Base-by-base conservation (phyloP, 2,329 filamentous ascomycete species). In the Colletotrichum plurivorum region DNA sequence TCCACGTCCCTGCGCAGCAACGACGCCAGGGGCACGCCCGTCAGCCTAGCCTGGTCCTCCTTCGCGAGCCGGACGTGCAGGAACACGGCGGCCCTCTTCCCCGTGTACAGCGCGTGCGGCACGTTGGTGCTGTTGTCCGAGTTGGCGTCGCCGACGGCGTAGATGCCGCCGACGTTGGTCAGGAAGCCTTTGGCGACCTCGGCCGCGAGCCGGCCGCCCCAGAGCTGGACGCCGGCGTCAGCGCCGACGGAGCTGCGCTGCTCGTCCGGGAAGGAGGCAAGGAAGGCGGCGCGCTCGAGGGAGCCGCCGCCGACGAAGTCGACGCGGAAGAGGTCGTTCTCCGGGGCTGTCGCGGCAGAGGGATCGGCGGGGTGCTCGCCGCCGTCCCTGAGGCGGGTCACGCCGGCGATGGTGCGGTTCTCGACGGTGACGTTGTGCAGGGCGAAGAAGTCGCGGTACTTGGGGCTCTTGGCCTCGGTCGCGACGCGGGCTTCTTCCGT, bases 111-210 rank as follows among this genome's bases (percentile, higher is more conserved):
- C 0, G 89, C 89, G 70, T 90, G 88, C 0, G 88, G 88, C 0
- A 90, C 84, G 71, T 90, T 91, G 3, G 88, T 90, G 9, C 82
- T 79, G n/a, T 85, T 85, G 61, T 90, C 88, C 39, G 83, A 84
- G 76, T 90, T 91, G 13, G 84, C 85, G 71, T 91, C 89, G 0
- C 89, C 89, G 20, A 90, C 76, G 5, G 86, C 88, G 72, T 85
- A 90, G 0, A 90, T 83, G 1, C 88, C 87, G 0, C 78, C 74
- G 4, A 89, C 73, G 60, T 84, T 90, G 0, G 88, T 89, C 15
- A 79, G 73, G 67, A 87, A 79, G 0, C 84, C 85, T n/a, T 78
- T 79, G 2, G 77, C 68, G 0, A 48, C 43, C 46, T 86, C 80
- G 0, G 81, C 83, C 0, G 78, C 77, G 16, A 90, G 79, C 5